Percentiles rank a stretch among this genome's conserved stretches.
These are phyloP conservation scores for Russula lepida DNA, from an alignment of 768 basidiomycete genomes.

Conservation along the genomic window DNA sequence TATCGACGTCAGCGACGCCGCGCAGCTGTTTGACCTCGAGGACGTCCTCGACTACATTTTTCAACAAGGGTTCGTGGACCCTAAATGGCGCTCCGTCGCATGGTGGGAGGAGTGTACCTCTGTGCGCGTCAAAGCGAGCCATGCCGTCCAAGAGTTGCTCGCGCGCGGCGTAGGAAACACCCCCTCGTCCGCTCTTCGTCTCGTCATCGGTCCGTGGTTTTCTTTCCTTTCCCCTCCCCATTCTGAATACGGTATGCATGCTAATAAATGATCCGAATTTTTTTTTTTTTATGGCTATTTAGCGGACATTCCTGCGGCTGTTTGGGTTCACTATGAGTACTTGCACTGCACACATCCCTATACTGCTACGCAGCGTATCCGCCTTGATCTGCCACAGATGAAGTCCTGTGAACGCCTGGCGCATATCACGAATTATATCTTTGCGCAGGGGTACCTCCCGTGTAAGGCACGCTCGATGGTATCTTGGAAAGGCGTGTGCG, in stretches of 20 bases:
- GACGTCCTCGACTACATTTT: conserved; percentile 41
- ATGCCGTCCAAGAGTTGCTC: conserved; percentile 31
- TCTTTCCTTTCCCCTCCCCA: too few relatives aligned
- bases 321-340: conserved; percentile 42
- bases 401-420: conserved; percentile 33
- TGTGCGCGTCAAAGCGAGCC: conserved; percentile 30
- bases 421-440: conserved; percentile 43
- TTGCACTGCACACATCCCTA: conserved; percentile 28
- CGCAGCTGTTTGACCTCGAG: conserved; percentile 37
- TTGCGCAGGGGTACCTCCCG: conserved; percentile 33
- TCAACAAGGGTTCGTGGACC: conserved; percentile 39
- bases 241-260: background rate
- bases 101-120: conserved; percentile 41
- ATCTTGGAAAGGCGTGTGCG: conserved; percentile 35
- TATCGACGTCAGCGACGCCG: conserved; percentile 38
- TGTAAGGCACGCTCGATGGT: conserved; percentile 32
- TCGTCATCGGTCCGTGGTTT: conserved; percentile 37
- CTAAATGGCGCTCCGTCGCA: conserved; percentile 33
- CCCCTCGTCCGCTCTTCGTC: conserved; percentile 36
- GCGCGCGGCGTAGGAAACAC: conserved; percentile 35
- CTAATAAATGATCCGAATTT: background rate
- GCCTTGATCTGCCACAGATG: conserved; percentile 28
- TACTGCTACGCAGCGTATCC: conserved; percentile 37
- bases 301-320: conserved; percentile 35
- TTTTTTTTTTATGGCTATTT: background rate